Base-by-base conservation (phyloP, 2,329 filamentous ascomycete species). In the Periconia sp. region DNA sequence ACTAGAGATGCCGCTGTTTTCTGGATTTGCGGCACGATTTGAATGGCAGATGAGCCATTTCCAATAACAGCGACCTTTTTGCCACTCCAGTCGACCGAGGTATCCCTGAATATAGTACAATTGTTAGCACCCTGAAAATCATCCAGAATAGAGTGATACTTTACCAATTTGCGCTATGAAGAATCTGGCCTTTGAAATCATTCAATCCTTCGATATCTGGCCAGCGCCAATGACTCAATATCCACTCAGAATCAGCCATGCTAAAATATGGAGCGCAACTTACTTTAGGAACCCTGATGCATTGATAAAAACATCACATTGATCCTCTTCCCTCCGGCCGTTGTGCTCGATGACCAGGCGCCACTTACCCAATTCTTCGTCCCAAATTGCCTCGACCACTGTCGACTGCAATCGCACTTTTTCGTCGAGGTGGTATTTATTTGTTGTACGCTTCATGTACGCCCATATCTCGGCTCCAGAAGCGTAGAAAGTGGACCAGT, bases 401-500 rank as follows among this genome's bases (percentile, higher is more conserved):
- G 11, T 5, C n/a, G 23, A 19, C 12, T 8, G 6, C 13, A 68
- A 57, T 21, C 67, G 51, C 3, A 73, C 46, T 25, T 69, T 47
- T 9, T 60, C 46, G 22, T 63, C 62, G 1, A 70, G 55, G 19
- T 63, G 56, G 48, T 60, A 71, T 50, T 72, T 70, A 25, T 59
- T 54, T 4, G 62, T 63, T 1, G 64, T 65, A 3, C 39, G 25
- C 28, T 65, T 45, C 37, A 73, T 63, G 44, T 73, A 74, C 4
- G 59, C 54, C n/a, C 57, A 47, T 19, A 74, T 73, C 48, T 72
- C 70, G 11, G 45, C 34, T 1, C 65, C 65, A 1, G 50, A 45
- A 8, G 62, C 59, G 42, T 72, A 73, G 50, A 68, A 71, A 1
- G 53, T 43, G 4, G 58, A 60, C 69, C 70, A 73, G 11, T 64